Conservation (phyloP, 2,329 filamentous ascomycete genomes). For the Pyrenochaeta sp. region DNA sequence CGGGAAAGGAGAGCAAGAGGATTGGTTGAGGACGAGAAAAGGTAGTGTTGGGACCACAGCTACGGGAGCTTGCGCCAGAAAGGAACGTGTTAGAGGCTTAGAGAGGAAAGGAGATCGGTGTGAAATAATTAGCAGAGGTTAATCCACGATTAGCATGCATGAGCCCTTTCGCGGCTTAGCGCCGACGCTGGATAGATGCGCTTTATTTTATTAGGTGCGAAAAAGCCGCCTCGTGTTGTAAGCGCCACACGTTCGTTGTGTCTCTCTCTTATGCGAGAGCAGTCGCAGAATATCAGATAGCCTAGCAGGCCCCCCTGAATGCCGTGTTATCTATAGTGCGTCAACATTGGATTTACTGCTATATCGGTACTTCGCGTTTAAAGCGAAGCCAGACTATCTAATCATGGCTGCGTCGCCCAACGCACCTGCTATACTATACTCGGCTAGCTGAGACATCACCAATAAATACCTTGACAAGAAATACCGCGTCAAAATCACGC, state of each 20-base stretch:
- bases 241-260: conserved; percentile 23
- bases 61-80: conserved; percentile 10
- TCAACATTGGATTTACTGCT: conserved; percentile 1
- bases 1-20: neutral
- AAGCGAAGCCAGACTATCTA: neutral
- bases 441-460: neutral
- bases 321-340: neutral
- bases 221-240: conserved; percentile 29
- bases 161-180: conserved; percentile 36
- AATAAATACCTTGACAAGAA: neutral
- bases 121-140: conserved; percentile 40
- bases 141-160: conserved; percentile 37
- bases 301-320: neutral
- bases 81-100: conserved; percentile 18
- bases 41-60: neutral
- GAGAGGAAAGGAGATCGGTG: conserved; percentile 20
- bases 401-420: neutral
- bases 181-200: conserved; percentile 30
- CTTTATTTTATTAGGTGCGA: conserved; percentile 30
- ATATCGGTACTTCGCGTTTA: conserved; percentile 6
- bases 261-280: conserved; percentile 4
- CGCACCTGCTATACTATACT: neutral
- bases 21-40: neutral
- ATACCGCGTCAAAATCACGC: neutral
- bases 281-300: neutral